Conservation (phyloP, 305 asterid species). For the Fraxinus baroniana region DNA sequence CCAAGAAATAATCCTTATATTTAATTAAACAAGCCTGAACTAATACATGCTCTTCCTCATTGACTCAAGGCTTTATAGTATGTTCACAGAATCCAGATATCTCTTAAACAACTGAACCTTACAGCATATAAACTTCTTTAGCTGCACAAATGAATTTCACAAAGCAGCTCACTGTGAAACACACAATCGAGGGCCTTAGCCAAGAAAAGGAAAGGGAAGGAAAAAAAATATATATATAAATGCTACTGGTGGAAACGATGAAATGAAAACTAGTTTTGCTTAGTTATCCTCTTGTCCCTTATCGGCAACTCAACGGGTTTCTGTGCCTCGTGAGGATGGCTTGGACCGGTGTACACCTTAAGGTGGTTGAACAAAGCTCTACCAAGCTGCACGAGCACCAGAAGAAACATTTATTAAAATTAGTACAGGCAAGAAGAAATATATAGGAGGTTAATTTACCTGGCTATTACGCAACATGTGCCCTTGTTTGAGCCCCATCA, state of each 20-base stretch:
- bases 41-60: too few species aligned
- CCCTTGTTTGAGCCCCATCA: not conserved
- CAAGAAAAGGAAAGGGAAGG: not conserved
- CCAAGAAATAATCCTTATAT: too few species aligned
- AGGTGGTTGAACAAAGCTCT: conserved; percentile 78
- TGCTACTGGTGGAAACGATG: not conserved
- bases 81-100: not conserved
- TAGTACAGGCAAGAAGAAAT: not conserved
- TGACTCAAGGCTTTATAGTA: not conserved
- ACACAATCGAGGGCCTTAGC: not conserved
- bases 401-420: conserved; percentile 1
- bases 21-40: too few species aligned
- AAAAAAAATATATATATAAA: not conserved
- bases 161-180: not conserved
- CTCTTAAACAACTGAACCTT: not conserved
- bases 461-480: not conserved
- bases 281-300: conserved; percentile 83
- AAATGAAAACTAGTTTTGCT: conserved; percentile 32
- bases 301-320: conserved; percentile 73
- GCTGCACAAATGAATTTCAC: not conserved
- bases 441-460: not conserved
- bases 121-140: not conserved
- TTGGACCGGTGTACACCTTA: conserved; percentile 88
- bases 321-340: conserved; percentile 93
- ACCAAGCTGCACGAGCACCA: conserved; percentile 72